A percentile compares a stretch with the other conserved stretches of the same genome.
These are phyloP conservation scores for Aspergillus indologenus DNA, from an alignment of 495 filamentous ascomycete genomes.

Conservation along the genomic window DNA sequence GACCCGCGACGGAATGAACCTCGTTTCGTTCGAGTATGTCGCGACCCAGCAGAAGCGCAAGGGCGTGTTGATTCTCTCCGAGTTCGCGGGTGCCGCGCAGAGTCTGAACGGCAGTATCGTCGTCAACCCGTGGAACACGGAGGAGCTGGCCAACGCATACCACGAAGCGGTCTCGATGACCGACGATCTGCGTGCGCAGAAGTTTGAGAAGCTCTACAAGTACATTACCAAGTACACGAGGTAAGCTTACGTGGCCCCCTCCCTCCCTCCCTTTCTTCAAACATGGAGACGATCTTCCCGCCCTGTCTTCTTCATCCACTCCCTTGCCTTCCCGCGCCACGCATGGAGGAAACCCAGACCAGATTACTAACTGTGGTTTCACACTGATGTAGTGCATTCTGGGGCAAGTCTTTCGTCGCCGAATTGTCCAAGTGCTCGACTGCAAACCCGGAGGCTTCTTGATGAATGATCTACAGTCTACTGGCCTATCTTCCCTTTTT, in stretches of 20 bases:
- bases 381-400: slow-evolving; percentile 68
- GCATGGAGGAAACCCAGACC: background rate
- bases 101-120: slow-evolving; percentile 88
- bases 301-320: background rate
- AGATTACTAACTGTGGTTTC: slow-evolving; percentile 8
- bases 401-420: slow-evolving; percentile 90
- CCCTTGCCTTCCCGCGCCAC: background rate
- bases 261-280: background rate
- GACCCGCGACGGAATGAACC: slow-evolving; percentile 97
- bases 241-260: slow-evolving; percentile 31
- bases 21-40: slow-evolving; percentile 97
- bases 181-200: slow-evolving; percentile 75
- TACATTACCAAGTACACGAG: slow-evolving; percentile 96
- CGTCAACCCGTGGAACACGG: slow-evolving; percentile 96
- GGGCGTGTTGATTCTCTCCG: slow-evolving; percentile 90
- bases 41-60: slow-evolving; percentile 85
- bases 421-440: slow-evolving; percentile 51
- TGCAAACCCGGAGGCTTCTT: background rate
- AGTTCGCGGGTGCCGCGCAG: slow-evolving; percentile 93
- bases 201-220: slow-evolving; percentile 84
- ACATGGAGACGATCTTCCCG: background rate
- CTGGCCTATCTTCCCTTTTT: background rate
- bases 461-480: background rate
- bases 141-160: slow-evolving; percentile 89
- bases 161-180: slow-evolving; percentile 93